Percentiles rank a stretch among this genome's conserved stretches.
Conservation (phyloP, 1,284 basidiomycete genomes). For the Meira miltonrushii region DNA sequence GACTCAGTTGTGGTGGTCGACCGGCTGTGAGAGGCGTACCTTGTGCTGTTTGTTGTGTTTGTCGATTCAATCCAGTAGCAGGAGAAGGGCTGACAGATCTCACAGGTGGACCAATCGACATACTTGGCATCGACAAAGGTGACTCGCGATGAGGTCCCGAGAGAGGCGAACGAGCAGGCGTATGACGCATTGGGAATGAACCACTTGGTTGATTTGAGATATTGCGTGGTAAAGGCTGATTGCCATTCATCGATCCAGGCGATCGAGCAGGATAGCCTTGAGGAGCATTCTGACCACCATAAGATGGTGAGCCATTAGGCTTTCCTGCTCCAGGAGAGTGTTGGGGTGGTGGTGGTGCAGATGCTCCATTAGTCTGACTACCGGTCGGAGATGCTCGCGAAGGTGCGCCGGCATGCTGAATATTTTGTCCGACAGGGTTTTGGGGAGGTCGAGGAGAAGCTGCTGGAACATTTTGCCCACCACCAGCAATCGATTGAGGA, state of each 20-base stretch:
- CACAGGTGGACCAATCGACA: neutral
- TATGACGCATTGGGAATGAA: constrained; percentile 31
- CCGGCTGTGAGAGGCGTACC: too few relatives aligned
- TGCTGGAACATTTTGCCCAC: neutral
- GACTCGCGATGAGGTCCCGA: constrained; percentile 9
- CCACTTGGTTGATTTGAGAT: constrained; percentile 19
- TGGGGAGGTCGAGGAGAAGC: neutral
- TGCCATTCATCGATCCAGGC: constrained; percentile 16
- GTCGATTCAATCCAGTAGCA: neutral
- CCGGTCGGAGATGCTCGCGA: constrained; percentile 1
- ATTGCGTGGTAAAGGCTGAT: neutral
- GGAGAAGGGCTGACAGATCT: neutral
- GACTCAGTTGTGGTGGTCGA: too few relatives aligned
- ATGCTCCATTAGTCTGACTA: neutral
- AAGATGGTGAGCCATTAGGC: constrained; percentile 18
- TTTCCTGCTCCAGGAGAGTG: neutral
- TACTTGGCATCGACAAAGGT: neutral
- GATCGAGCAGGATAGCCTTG: constrained; percentile 19
- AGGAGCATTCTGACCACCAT: constrained; percentile 18
- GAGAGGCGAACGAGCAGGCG: constrained; percentile 27
- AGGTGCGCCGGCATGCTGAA: neutral
- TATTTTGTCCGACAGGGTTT: neutral
- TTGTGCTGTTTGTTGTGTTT: too few relatives aligned
- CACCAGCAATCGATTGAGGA: neutral
- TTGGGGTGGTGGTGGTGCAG: constrained; percentile 6